Evolutionary conservation across 495 filamentous ascomycete species (phyloP).

Genomic region (Penicillium pulvis): DNA sequence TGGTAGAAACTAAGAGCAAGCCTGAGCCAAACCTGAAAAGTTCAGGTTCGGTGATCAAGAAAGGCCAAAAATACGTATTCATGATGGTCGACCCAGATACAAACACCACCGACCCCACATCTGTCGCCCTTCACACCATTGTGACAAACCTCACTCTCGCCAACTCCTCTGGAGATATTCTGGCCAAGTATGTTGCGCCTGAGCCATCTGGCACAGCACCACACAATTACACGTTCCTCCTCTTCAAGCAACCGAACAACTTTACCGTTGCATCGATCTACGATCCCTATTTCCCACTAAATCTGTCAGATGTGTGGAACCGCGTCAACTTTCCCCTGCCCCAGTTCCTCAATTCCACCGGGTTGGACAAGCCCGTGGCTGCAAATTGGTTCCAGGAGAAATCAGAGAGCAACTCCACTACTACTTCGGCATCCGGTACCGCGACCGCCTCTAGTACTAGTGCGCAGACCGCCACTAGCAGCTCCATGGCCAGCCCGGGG

Average conservation of each 20-base stretch:
- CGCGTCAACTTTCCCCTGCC: conserved; percentile 4
- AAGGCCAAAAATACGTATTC: conserved; percentile 4
- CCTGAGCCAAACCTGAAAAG: background rate
- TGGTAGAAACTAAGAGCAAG: background rate
- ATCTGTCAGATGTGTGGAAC: background rate
- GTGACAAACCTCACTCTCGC: background rate
- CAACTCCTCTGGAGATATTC: background rate
- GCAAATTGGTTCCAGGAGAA: conserved; percentile 2
- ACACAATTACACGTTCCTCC: conserved; percentile 8
- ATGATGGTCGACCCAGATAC: conserved; percentile 7
- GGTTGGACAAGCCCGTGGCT: conserved; percentile 1
- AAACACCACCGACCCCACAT: conserved; percentile 4
- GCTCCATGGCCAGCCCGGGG: background rate
- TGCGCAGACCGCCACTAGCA: background rate
- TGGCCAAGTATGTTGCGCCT: conserved; percentile 3
- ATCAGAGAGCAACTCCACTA: background rate
- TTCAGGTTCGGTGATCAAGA: background rate
- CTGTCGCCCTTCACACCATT: conserved; percentile 1
- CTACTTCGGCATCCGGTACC: background rate
- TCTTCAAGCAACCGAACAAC: conserved; percentile 3
- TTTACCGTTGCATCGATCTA: conserved; percentile 2
- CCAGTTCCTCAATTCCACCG: background rate
- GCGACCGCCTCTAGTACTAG: background rate
- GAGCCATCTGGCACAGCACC: background rate
- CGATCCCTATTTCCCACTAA: background rate